Evolutionary conservation across 352 stramenopile species (phyloP).

Genomic region (Phytophthora cajani): DNA sequence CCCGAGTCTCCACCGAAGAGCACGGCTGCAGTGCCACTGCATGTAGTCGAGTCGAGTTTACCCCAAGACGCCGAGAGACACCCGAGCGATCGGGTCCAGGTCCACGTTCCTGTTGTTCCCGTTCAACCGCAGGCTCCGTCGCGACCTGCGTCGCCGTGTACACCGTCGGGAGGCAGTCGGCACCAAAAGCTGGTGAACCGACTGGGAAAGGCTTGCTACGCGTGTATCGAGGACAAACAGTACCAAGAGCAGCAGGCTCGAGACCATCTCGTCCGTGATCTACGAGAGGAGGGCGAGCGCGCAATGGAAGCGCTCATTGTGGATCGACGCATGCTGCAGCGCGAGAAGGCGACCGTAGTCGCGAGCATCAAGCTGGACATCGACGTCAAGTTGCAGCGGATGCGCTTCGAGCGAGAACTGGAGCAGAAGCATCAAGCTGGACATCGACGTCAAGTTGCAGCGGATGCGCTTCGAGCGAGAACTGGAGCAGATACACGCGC

Average conservation of each 20-base stretch:
- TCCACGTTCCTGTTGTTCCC: not conserved
- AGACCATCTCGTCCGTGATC: slow-evolving; percentile 59
- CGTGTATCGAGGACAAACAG: slow-evolving; percentile 46
- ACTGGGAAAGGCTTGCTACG: slow-evolving; percentile 44
- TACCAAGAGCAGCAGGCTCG: slow-evolving; percentile 48
- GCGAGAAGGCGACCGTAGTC: slow-evolving; percentile 62
- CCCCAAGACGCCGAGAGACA: slow-evolving; percentile 25
- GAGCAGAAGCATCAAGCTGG: slow-evolving; percentile 61
- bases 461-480: slow-evolving; percentile 65
- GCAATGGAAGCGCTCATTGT: slow-evolving; percentile 72
- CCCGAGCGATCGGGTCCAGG: slow-evolving; percentile 9
- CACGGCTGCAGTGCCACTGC: slow-evolving; percentile 20
- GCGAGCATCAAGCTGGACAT: slow-evolving; percentile 69
- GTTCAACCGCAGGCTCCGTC: slow-evolving; percentile 11
- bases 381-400: slow-evolving; percentile 71
- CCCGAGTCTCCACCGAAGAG: not conserved
- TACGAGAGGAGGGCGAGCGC: slow-evolving; percentile 68
- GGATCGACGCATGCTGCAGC: slow-evolving; percentile 70
- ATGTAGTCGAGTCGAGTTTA: slow-evolving; percentile 28
- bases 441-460: slow-evolving; percentile 76
- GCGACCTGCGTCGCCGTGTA: slow-evolving; percentile 4
- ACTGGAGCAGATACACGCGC: slow-evolving; percentile 50
- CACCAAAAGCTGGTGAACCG: slow-evolving; percentile 65
- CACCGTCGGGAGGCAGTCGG: slow-evolving; percentile 47
- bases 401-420: slow-evolving; percentile 63